These are phyloP conservation scores for Arabidopsis suecica DNA, from an alignment of 345 rosid species.

Conservation along the genomic window DNA sequence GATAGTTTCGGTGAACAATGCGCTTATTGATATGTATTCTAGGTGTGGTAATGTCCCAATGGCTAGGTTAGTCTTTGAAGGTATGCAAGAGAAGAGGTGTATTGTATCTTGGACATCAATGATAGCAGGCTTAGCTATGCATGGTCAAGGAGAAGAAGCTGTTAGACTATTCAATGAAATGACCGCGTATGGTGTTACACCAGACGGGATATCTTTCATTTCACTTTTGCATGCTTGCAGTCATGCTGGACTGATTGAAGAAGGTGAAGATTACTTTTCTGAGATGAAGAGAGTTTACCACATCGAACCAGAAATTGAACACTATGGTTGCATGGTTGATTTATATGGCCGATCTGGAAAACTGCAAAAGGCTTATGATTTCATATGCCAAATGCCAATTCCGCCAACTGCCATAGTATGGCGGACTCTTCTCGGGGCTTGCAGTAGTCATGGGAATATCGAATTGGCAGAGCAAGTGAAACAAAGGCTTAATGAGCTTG, in stretches of 20 bases:
- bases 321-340: slow-evolving; percentile 67
- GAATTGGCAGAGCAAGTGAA: slow-evolving; percentile 64
- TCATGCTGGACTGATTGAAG: slow-evolving; percentile 68
- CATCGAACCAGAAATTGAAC: slow-evolving; percentile 58
- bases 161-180: slow-evolving; percentile 50
- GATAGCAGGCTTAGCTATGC: slow-evolving; percentile 62
- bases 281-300: slow-evolving; percentile 50
- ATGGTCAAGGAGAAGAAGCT: slow-evolving; percentile 63
- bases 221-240: slow-evolving; percentile 65
- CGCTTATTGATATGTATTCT: slow-evolving; percentile 69
- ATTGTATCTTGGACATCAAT: slow-evolving; percentile 64
- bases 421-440: slow-evolving; percentile 64
- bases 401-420: slow-evolving; percentile 57
- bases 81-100: slow-evolving; percentile 47
- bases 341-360: slow-evolving; percentile 61
- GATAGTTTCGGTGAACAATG: slow-evolving; percentile 52
- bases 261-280: slow-evolving; percentile 56
- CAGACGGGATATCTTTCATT: slow-evolving; percentile 62
- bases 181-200: slow-evolving; percentile 47
- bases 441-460: slow-evolving; percentile 58
- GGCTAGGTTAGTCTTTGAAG: slow-evolving; percentile 57
- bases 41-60: slow-evolving; percentile 61
- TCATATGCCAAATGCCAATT: slow-evolving; percentile 59
- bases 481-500: slow-evolving; percentile 52
- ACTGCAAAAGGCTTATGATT: slow-evolving; percentile 51